Percentiles rank a stretch among this genome's conserved stretches.
These are phyloP conservation scores for Phialocephala subalpina DNA, from an alignment of 2,329 filamentous ascomycete genomes.

Conservation along the genomic window DNA sequence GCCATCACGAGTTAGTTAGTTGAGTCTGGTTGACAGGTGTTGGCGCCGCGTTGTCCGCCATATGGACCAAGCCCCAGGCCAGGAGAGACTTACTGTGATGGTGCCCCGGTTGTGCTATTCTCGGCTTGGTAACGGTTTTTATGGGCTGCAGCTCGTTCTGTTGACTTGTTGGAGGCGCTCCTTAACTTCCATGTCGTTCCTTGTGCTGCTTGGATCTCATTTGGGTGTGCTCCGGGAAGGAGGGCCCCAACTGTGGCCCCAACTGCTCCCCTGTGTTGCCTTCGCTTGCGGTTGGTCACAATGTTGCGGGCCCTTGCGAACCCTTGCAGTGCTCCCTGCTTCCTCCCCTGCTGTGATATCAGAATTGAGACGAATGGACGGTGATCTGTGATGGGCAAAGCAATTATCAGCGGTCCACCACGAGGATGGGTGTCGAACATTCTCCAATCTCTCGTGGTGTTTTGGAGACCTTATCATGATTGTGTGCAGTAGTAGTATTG, in stretches of 20 bases:
- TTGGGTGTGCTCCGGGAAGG: slow-evolving; percentile 4
- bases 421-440: not conserved
- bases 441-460: too few relatives aligned
- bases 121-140: not conserved
- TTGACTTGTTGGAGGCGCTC: not conserved
- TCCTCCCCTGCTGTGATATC: not conserved
- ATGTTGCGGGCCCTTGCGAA: not conserved
- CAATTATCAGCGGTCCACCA: not conserved
- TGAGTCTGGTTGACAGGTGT: not conserved
- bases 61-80: not conserved
- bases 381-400: not conserved
- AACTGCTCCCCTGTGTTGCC: not conserved
- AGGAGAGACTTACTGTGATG: not conserved
- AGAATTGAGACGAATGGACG: not conserved
- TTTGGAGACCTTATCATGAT: not conserved
- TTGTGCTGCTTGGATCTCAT: not conserved
- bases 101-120: slow-evolving; percentile 3
- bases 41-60: not conserved
- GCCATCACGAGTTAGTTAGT: too few relatives aligned
- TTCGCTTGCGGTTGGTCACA: not conserved
- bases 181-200: not conserved
- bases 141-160: not conserved
- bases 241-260: not conserved
- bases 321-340: not conserved
- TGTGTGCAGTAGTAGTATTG: not conserved